phyloP scores from a whole-genome alignment of 2,329 filamentous ascomycete species.

The Fusarium robinianum region DNA sequence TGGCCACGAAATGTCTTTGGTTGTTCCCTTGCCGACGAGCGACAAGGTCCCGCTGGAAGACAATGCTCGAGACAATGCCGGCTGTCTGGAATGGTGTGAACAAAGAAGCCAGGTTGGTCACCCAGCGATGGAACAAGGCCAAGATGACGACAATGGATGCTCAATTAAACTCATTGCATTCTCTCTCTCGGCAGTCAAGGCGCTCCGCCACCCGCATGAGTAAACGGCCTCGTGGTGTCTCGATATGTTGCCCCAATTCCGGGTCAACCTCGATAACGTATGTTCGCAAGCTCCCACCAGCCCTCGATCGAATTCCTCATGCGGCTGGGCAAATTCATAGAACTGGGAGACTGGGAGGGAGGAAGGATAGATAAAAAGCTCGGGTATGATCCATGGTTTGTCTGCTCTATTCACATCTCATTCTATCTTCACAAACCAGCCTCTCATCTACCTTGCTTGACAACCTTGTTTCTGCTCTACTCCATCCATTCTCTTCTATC shows the following conservation, averaged over 20 bases:
- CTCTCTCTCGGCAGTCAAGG: slow-evolving; percentile 8
- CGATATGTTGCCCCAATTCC: slow-evolving; percentile 8
- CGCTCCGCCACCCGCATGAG: slow-evolving; percentile 14
- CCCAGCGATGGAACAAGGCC: slow-evolving; percentile 1
- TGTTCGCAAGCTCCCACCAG: slow-evolving; percentile 25
- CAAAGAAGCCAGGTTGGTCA: slow-evolving; percentile 17
- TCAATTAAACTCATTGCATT: slow-evolving; percentile 28
- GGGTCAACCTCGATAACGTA: slow-evolving; percentile 25
- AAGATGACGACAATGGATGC: slow-evolving; percentile 11
- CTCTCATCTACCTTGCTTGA: too few species aligned
- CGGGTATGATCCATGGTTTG: slow-evolving; percentile 9
- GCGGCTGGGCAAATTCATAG: slow-evolving; percentile 15
- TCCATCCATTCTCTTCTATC: neutral
- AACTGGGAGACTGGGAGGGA: slow-evolving; percentile 11
- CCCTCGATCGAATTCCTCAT: slow-evolving; percentile 28
- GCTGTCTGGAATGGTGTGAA: slow-evolving; percentile 27
- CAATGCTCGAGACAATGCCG: slow-evolving; percentile 9
- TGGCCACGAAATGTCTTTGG: slow-evolving; percentile 18
- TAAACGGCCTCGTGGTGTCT: slow-evolving; percentile 30
- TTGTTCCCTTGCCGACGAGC: slow-evolving; percentile 8
- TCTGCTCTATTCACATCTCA: slow-evolving; percentile 9
- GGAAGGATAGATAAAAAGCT: slow-evolving; percentile 28
- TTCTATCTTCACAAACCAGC: slow-evolving; percentile 9
- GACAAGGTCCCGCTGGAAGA: neutral
- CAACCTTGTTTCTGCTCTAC: too few species aligned